These are phyloP conservation scores for Petunia hybrid DNA, from an alignment of 305 asterid species.

Conservation along the genomic window DNA sequence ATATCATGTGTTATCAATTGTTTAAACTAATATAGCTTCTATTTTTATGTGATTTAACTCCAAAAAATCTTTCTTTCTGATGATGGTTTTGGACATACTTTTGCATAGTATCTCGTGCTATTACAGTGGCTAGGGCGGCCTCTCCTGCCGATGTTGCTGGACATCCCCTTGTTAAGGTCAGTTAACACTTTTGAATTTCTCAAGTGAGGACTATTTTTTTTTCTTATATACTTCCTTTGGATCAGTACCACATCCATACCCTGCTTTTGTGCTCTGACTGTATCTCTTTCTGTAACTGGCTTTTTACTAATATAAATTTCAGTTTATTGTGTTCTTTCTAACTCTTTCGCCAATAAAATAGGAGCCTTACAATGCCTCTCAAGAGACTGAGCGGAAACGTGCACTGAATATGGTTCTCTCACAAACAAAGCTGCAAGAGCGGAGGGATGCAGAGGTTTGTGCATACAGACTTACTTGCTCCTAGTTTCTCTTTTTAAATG, in stretches of 20 bases:
- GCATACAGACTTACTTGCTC: slow-evolving; percentile 30
- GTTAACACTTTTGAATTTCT: slow-evolving; percentile 26
- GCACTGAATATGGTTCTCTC: slow-evolving; percentile 88
- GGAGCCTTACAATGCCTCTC: slow-evolving; percentile 82
- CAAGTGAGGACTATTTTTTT: slow-evolving; percentile 11
- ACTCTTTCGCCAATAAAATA: slow-evolving; percentile 41
- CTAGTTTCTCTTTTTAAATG: not conserved
- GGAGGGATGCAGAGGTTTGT: slow-evolving; percentile 83
- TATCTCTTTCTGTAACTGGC: slow-evolving; percentile 29
- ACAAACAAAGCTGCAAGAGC: slow-evolving; percentile 94
- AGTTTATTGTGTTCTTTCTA: slow-evolving; percentile 34
- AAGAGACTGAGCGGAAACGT: slow-evolving; percentile 88
- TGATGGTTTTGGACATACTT: slow-evolving; percentile 35
- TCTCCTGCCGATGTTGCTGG: slow-evolving; percentile 71
- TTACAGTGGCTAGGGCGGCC: slow-evolving; percentile 78
- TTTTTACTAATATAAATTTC: slow-evolving; percentile 33
- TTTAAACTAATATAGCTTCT: slow-evolving; percentile 9
- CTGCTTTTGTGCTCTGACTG: slow-evolving; percentile 21
- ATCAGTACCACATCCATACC: not conserved
- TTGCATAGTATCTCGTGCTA: slow-evolving; percentile 66
- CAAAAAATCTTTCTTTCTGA: not conserved
- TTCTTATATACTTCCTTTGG: slow-evolving; percentile 19
- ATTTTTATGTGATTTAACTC: slow-evolving; percentile 15
- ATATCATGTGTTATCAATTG: not conserved
- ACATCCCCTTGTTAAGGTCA: slow-evolving; percentile 82